Evolutionary conservation across 2,329 filamentous ascomycete genomes (phyloP), one percentile per base, ranked within the genome.

Genomic region (Colletotrichum godetiae): DNA sequence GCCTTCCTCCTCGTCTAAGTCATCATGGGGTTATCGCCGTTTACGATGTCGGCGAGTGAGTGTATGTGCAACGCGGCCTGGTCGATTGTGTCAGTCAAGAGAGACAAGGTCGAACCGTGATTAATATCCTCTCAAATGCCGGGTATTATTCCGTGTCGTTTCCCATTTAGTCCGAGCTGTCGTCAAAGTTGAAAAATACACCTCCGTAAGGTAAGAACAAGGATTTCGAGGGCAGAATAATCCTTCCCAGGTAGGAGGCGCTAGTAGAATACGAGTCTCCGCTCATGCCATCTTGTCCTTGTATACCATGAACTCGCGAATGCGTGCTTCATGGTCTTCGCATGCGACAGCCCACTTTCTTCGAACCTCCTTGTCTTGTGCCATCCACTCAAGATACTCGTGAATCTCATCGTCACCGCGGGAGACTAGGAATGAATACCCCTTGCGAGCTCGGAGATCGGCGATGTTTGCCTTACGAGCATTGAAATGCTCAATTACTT

Each of bases 351-450:
- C 82, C 92, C 93, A 94, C 68, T 88, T 86, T 77, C 86, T 85
- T 68, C 91, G 85, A 5, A 94, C 89, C 60, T 85, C 84, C 75
- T 90, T 88, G 78, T 95, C 93, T 80, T 94, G 89, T 75, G 89
- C 87, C 68, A 92, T 82, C 79, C 89, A 90, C 49, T 83, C 83
- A 71, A 90, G 80, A 79, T 95, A 95, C 68, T 88, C 87, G 19
- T 84, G 79, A 29, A 92, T 85, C 0, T 88, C 90, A 1, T 76
- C 75, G 52, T 87, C 83, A 29, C 86, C 80, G 1, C 80, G 79
- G 10, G 81, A 77, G 35, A 82, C 82, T 22, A 90, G 78, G 80
- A 88, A 90, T 1, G 77, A 78, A 53, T 84, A 82, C 12, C 85
- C 87, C 65, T 86, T 85, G 24, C 82, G 78, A 55, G 80, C 76